Base-by-base conservation (phyloP, 2,329 filamentous ascomycete genomes). In the Teratosphaeria destructans region DNA sequence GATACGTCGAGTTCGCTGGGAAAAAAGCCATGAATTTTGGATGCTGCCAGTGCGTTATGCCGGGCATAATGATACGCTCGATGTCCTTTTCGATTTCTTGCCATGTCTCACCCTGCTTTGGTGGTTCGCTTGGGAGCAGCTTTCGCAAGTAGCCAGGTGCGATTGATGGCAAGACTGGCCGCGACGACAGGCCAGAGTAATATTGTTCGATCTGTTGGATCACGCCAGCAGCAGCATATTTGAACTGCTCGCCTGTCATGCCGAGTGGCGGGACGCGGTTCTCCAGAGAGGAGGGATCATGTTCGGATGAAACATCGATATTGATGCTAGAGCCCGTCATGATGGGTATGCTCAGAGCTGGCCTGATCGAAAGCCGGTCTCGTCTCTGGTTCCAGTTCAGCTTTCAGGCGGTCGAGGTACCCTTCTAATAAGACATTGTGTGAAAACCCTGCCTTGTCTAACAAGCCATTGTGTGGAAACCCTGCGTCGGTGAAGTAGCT, bases 21-120 rank as follows among this genome's bases (percentile, higher is more conserved):
- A 94, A 97, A 79, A 95, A 97, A 53, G 93, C 93, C 84, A 96
- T 90, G 80, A 96, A 97, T 71, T 93, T 91, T 16, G 90, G 93
- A 2, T 86, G 90, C 72, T 95, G 87, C 91, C 93, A 97, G 76
- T 96, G 93, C 0, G 93, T 96, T 58, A 97, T 79, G 5, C 93
- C 93, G 0, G 93, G 93, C 71, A 96, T 84, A 70, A 97, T 96
- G 72, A 94, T 89, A 53, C 81, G 77, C 67, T 92, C 87, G 57
- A 97, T 85, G 71, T 97, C 93, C 60, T 84, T 80, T 67, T 90
- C 88, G 70, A 97, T 96, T 57, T 83, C 79, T 26, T 79, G 76
- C 89, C 92, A 96, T 70, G 82, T 77, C 78, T 87, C 90, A 68
- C 81, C 88, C 60, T 83, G 78, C 65, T 81, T 78, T 55, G 83